Conservation (phyloP, 306 rosid genomes). For the Corylus avellana region DNA sequence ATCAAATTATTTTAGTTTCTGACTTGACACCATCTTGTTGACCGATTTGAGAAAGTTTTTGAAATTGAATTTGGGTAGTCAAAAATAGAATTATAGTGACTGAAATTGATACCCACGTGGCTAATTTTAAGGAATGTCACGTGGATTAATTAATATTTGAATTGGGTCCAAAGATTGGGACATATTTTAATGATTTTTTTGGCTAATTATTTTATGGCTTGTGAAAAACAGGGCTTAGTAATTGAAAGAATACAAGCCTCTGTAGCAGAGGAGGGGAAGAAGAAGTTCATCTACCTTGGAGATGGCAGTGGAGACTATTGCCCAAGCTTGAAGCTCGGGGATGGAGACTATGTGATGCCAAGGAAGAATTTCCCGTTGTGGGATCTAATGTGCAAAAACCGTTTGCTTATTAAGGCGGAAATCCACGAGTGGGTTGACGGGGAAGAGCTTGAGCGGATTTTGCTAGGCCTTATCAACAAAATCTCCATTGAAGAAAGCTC, state of each 20-base stretch:
- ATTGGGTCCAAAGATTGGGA: conserved; percentile 22
- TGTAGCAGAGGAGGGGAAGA: conserved; percentile 21
- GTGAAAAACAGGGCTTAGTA: conserved; percentile 39
- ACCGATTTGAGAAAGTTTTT: not conserved
- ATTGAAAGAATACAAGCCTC: conserved; percentile 49
- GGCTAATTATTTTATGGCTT: not conserved
- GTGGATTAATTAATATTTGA: not conserved
- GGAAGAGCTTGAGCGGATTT: conserved; percentile 38
- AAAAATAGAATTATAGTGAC: too few relatives aligned
- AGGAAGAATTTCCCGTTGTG: conserved; percentile 62
- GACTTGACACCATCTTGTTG: not conserved
- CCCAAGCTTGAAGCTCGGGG: conserved; percentile 55
- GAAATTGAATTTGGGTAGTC: not conserved
- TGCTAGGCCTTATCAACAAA: conserved; percentile 37
- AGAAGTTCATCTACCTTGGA: conserved; percentile 59
- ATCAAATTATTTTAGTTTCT: not conserved
- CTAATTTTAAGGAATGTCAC: not conserved
- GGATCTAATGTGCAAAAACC: conserved; percentile 57
- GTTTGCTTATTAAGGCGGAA: conserved; percentile 49
- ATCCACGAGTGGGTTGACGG: conserved; percentile 61
- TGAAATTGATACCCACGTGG: not conserved
- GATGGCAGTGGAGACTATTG: conserved; percentile 71
- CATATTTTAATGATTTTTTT: not conserved
- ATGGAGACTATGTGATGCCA: conserved; percentile 58
- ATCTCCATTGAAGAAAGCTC: conserved; percentile 30